Evolutionary conservation across 1,284 basidiomycete genomes (phyloP), one percentile per base, ranked within the genome.

Genomic region (Ustilago crameri): DNA sequence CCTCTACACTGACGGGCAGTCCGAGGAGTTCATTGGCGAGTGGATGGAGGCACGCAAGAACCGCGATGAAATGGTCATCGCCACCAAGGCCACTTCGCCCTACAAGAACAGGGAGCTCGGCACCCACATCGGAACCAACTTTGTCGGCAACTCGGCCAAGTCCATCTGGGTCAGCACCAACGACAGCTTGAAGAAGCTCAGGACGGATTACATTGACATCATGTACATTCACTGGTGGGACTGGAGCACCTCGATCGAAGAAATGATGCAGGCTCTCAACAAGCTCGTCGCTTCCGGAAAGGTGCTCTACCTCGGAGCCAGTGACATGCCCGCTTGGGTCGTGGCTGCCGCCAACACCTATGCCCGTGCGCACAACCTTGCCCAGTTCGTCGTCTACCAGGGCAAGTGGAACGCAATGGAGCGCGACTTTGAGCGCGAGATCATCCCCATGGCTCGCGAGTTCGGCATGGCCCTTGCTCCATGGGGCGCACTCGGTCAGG

Each of bases 381-480:
- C 87, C 1, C 87, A 86, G 8, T 89, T 89, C 65, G 85, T 86
- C 42, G 83, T 89, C 55, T 89, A 88, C 76, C 88, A 89, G 78
- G 88, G 88, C 24, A 69, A 75, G 12, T 89, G 87, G 86, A 87
- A 85, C 69, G 83, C 88, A 47, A 78, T 86, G 56, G 56, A 72
- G 37, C 85, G 88, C 45, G 87, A 87, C 59, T 84, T 89, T 53
- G 88, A 89, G 82, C 84, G 87, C 14, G 88, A 89, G n/a, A 87
- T 89, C 66, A 85, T 90, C 48, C 88, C 88, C 7, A 88, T 89
- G 88, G 84, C 80, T 47, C 83, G 84, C 32, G 75, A 66, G 54
- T 85, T 86, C 50, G 85, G 86, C 49, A 83, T 86, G 84, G 85
- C 86, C 0, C 80, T 89, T 0, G 85, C 86, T 0, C 87, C 87